phyloP scores from a whole-genome alignment of 768 basidiomycete species.

The Lactarius akahatsu region DNA sequence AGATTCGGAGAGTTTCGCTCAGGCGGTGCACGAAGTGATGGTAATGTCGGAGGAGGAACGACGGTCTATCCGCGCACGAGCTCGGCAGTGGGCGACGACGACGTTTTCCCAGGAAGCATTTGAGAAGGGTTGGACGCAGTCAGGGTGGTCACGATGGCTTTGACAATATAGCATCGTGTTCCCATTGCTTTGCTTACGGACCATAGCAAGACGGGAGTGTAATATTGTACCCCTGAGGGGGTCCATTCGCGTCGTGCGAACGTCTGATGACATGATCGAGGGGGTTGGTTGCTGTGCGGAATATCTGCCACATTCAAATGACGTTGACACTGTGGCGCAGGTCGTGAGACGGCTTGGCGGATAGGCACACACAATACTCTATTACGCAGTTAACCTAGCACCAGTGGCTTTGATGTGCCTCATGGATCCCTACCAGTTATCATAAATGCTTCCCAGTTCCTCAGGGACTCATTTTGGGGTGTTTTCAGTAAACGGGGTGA shows the following conservation, averaged over 20 bases:
- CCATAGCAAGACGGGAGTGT: neutral
- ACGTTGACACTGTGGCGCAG: neutral
- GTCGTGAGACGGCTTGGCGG: neutral
- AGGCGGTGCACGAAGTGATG: slow-evolving; percentile 61
- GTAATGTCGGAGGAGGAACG: slow-evolving; percentile 55
- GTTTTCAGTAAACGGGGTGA: neutral
- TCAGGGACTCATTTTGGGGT: neutral
- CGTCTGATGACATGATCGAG: neutral
- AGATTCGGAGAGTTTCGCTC: slow-evolving; percentile 62
- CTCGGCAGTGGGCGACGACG: slow-evolving; percentile 66
- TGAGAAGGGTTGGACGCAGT: slow-evolving; percentile 68
- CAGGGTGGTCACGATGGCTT: slow-evolving; percentile 51
- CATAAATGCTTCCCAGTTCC: neutral
- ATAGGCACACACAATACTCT: neutral
- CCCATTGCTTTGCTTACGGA: neutral
- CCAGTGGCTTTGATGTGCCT: neutral
- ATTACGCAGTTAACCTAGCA: neutral
- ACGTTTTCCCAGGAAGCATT: slow-evolving; percentile 79
- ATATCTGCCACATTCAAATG: neutral
- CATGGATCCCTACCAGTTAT: neutral
- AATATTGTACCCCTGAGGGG: no score
- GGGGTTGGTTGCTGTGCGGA: neutral
- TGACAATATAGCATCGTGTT: slow-evolving; percentile 1
- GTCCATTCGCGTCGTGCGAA: neutral
- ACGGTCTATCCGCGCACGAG: slow-evolving; percentile 62